Conservation (phyloP, 345 rosid species). For the Jatropha curcas region DNA sequence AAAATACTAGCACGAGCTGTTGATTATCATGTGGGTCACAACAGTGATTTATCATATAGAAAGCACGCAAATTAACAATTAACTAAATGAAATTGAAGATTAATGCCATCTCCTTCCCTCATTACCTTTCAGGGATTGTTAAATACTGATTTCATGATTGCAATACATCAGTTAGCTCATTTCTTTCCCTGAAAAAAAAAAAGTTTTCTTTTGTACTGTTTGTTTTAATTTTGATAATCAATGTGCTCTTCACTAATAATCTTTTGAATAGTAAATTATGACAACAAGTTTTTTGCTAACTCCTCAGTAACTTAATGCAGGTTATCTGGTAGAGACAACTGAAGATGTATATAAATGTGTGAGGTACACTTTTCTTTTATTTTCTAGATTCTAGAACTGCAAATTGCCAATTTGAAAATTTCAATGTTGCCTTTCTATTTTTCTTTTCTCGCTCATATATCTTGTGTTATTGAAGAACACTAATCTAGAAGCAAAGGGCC, state of each 20-base stretch:
- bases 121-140: neutral
- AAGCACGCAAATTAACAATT: neutral
- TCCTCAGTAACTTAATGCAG: constrained; percentile 31
- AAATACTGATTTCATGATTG: neutral
- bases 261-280: neutral
- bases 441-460: neutral
- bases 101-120: neutral
- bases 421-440: neutral
- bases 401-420: neutral
- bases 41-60: neutral
- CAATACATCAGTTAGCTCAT: neutral
- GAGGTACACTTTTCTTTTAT: constrained; percentile 26
- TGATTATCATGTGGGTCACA: neutral
- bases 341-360: constrained; percentile 35
- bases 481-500: neutral
- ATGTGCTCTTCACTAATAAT: neutral
- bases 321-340: constrained; percentile 38
- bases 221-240: neutral
- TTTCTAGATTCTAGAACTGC: neutral
- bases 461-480: neutral
- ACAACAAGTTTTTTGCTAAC: constrained; percentile 4
- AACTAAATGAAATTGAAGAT: neutral
- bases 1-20: neutral
- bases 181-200: neutral
- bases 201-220: neutral